These are phyloP conservation scores for Arthrocladium fulminans DNA, from an alignment of 2,329 filamentous ascomycete species.

Conservation along the genomic window DNA sequence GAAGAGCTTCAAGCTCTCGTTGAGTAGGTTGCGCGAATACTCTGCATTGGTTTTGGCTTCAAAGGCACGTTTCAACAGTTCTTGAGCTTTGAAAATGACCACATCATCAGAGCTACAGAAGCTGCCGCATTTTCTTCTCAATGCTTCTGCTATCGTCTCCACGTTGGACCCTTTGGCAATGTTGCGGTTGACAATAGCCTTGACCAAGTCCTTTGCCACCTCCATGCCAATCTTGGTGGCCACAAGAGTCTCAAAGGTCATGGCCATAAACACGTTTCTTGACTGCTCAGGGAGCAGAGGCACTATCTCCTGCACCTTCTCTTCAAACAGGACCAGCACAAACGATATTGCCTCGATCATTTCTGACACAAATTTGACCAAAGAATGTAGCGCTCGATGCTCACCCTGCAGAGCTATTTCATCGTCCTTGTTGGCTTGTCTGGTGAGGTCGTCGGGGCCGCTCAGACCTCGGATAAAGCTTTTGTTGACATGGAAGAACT, in stretches of 20 bases:
- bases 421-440: constrained; percentile 72
- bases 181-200: constrained; percentile 95
- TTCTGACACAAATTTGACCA: constrained; percentile 76
- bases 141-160: constrained; percentile 91
- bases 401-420: constrained; percentile 89
- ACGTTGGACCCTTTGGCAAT: constrained; percentile 96
- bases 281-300: constrained; percentile 61
- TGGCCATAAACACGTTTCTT: constrained; percentile 59
- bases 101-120: constrained; percentile 98
- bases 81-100: constrained; percentile 95
- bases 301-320: constrained; percentile 82
- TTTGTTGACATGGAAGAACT: constrained; percentile 80
- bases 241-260: constrained; percentile 86
- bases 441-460: constrained; percentile 76
- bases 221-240: constrained; percentile 70
- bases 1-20: constrained; percentile 82
- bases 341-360: constrained; percentile 97
- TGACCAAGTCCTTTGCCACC: constrained; percentile 86
- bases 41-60: constrained; percentile 70
- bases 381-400: constrained; percentile 79
- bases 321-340: constrained; percentile 87
- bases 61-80: constrained; percentile 79
- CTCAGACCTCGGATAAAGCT: constrained; percentile 87
- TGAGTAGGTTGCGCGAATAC: constrained; percentile 66
- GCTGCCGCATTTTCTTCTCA: constrained; percentile 83